Conservation (phyloP, 345 rosid genomes). For the Gossypium bickii region DNA sequence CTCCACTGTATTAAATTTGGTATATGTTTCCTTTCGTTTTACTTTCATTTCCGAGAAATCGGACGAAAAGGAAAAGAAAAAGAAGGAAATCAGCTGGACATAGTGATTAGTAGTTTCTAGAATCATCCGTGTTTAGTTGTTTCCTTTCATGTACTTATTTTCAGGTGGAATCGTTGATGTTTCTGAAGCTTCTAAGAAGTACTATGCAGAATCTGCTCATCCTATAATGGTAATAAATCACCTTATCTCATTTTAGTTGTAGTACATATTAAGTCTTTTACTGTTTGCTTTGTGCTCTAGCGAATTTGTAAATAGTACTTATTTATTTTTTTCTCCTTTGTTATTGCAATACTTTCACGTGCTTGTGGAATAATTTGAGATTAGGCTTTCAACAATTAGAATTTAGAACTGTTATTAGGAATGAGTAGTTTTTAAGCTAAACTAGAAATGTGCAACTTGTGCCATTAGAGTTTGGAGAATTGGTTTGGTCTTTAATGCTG, state of each 20-base stretch:
- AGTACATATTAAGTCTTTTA: not conserved
- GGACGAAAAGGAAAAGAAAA: not conserved
- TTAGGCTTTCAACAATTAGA: not conserved
- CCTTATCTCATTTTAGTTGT: not conserved
- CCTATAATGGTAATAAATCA: slow-evolving; percentile 51
- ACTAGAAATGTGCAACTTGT: not conserved
- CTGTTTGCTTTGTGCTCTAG: not conserved
- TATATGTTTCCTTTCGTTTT: slow-evolving; percentile 14
- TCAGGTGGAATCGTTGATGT: slow-evolving; percentile 80
- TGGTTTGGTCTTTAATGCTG: not conserved
- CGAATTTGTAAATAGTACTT: not conserved
- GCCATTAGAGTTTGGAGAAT: not conserved
- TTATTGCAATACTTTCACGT: slow-evolving; percentile 9
- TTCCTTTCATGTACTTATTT: slow-evolving; percentile 4
- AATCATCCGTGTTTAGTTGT: not conserved
- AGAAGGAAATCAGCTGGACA: not conserved
- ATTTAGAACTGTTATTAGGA: not conserved
- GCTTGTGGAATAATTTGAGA: slow-evolving; percentile 3
- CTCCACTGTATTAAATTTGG: slow-evolving; percentile 69
- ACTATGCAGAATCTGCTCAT: slow-evolving; percentile 49
- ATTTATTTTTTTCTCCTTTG: not conserved
- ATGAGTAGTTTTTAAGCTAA: not conserved
- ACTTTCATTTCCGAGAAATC: slow-evolving; percentile 17
- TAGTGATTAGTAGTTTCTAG: not conserved
- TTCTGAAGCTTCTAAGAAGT: slow-evolving; percentile 48